phyloP scores from a whole-genome alignment of 768 basidiomycete species.

The Kwoniella sp. region DNA sequence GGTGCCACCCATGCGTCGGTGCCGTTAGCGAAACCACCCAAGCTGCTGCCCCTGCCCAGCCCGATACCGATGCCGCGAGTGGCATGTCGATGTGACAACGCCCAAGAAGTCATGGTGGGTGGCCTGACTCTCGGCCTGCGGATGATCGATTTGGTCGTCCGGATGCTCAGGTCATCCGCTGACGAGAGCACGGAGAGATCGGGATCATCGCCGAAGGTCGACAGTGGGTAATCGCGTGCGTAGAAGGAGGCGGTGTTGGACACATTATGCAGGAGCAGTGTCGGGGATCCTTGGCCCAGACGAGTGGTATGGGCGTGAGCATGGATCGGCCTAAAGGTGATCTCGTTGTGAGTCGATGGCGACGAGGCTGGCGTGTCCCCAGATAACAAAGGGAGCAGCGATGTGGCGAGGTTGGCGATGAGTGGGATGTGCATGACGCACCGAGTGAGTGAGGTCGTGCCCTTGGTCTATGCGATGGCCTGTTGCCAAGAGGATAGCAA shows the following conservation, averaged over 20 bases:
- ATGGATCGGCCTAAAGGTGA: conserved; percentile 43
- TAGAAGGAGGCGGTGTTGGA: conserved; percentile 14
- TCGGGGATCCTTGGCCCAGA: conserved; percentile 1
- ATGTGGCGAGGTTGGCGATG: conserved; percentile 24
- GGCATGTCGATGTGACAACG: conserved; percentile 13
- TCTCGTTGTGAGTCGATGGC: not conserved
- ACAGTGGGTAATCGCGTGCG: conserved; percentile 11
- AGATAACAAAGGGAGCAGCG: conserved; percentile 23
- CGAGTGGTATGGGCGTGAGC: conserved; percentile 37
- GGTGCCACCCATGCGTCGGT: conserved; percentile 32
- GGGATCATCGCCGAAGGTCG: conserved; percentile 1
- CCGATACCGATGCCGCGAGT: not conserved
- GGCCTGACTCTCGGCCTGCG: conserved; percentile 33
- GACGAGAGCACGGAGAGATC: conserved; percentile 9
- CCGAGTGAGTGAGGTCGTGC: not conserved
- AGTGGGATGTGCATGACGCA: conserved; percentile 42
- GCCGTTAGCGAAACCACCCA: not conserved
- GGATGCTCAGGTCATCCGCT: conserved; percentile 21
- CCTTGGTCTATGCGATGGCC: not conserved
- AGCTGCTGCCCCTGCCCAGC: not conserved
- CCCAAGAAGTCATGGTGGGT: conserved; percentile 39
- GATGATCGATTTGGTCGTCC: conserved; percentile 32
- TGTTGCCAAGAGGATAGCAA: not conserved
- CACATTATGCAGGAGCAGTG: conserved; percentile 33
- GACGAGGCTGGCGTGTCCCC: not conserved